These are phyloP conservation scores for Rhynchospora pubera DNA, from an alignment of 176 grass and related monocot genomes.

Conservation along the genomic window DNA sequence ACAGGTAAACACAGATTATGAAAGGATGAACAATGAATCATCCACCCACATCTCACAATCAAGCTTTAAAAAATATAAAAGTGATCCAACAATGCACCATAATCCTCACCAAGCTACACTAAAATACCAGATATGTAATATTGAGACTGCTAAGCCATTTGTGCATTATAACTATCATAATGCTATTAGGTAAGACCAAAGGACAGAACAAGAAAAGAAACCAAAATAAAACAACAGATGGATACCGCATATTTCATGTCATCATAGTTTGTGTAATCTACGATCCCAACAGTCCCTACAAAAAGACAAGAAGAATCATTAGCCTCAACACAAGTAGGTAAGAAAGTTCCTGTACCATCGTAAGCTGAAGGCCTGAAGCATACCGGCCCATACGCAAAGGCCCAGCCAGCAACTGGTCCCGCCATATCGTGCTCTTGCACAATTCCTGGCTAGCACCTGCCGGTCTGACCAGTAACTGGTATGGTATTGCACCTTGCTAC, in stretches of 20 bases:
- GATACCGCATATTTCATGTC: constrained; percentile 82
- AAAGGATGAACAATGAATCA: not conserved
- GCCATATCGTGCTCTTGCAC: constrained; percentile 7
- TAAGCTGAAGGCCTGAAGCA: constrained; percentile 17
- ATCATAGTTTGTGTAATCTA: constrained; percentile 90
- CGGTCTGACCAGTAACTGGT: constrained; percentile 13
- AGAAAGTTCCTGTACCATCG: constrained; percentile 15
- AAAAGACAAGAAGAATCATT: not conserved
- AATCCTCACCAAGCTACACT: not conserved
- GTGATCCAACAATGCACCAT: not conserved
- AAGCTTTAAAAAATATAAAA: not conserved
- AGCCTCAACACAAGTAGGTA: not conserved
- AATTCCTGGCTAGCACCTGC: constrained; percentile 19
- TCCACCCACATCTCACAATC: not conserved
- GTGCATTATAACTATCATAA: no score
- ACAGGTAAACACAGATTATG: not conserved
- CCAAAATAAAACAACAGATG: constrained; percentile 20
- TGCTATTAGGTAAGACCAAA: not conserved
- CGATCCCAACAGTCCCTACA: constrained; percentile 61
- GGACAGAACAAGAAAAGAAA: not conserved
- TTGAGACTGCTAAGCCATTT: not conserved
- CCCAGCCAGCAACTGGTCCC: constrained; percentile 8
- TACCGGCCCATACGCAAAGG: constrained; percentile 7
- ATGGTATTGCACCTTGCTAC: constrained; percentile 13
- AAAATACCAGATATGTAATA: not conserved